Percentiles rank a stretch among this genome's conserved stretches.
These are phyloP conservation scores for Zanthoxylum bungeanum DNA, from an alignment of 345 rosid species.

Conservation along the genomic window DNA sequence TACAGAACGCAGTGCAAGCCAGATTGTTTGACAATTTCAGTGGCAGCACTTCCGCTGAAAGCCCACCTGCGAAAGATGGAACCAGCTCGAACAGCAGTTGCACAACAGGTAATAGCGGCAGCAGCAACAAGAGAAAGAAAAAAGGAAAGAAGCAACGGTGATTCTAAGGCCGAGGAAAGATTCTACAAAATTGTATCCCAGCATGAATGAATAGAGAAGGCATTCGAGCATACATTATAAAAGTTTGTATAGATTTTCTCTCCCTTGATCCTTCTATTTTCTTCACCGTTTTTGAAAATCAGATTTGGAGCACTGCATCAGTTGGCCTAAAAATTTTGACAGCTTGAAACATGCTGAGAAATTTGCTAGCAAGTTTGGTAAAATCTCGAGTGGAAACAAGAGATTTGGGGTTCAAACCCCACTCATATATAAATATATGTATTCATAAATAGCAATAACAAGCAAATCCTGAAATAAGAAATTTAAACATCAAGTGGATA, in stretches of 20 bases:
- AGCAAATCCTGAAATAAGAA: no score
- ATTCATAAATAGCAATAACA: no score
- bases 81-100: conserved; percentile 35
- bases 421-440: no score
- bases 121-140: conserved; percentile 64
- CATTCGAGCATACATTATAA: conserved; percentile 8
- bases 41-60: conserved; percentile 30
- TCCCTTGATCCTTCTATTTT: not conserved
- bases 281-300: not conserved
- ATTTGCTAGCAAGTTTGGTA: no score
- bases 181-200: conserved; percentile 8
- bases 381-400: no score
- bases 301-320: no score
- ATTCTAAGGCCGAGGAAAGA: conserved; percentile 9
- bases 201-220: conserved; percentile 5
- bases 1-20: conserved; percentile 79
- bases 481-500: no score
- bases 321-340: no score
- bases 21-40: conserved; percentile 62
- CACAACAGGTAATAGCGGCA: conserved; percentile 26
- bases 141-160: conserved; percentile 85
- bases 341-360: no score
- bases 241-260: conserved; percentile 24
- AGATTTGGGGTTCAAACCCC: no score
- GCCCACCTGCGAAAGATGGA: conserved; percentile 40